Evolutionary conservation across 75 land plant species (phyloP), one percentile per base, ranked within the genome.

Genomic region (Pinus taeda): DNA sequence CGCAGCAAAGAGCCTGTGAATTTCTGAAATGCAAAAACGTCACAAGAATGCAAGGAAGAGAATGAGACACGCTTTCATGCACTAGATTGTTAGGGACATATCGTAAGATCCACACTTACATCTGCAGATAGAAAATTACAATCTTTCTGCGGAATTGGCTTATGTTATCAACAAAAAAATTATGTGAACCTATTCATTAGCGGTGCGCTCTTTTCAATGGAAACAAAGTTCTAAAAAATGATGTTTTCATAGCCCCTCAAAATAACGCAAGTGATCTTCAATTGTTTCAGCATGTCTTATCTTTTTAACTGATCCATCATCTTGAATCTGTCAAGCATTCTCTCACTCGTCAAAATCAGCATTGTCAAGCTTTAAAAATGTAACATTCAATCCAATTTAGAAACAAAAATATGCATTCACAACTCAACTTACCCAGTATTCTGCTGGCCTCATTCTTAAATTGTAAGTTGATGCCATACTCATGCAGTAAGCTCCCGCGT

Each of bases 391-490:
- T 39, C 22, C 39, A 30, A 76, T 39, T 24, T 60, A 24, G 18
- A 33, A 42, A 75, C 55, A 24, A 49, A 72, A 20, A 57, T 45
- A 33, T 49, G 65, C 21, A 57, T 53, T 37, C 21, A 4, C 45
- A 75, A 30, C 72, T 14, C 65, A 21, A 0, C 73, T 36, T 82
- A 97, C 99, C 99, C 99, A 97, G 69, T 97, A 95, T 81, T 97
- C 99, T 45, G 99, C 83, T 14, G 99, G 99, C 64, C 99, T 84
- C 99, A 97, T 97, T 79, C 91, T 95, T 75, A 97, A 84, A 78
- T 97, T 97, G 81, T 97, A 97, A n/a, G 96, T 92, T 49, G 99
- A 97, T 45, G 99, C 95, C 99, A 97, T 97, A 78, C 98, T 95
- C 99, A 97, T 97, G 83, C 99, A 97, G 74, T 97, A 97, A 18